Percentiles rank a stretch among this genome's conserved stretches.
Conservation (phyloP, 2,329 filamentous ascomycete genomes). For the Alternaria metachromatica region DNA sequence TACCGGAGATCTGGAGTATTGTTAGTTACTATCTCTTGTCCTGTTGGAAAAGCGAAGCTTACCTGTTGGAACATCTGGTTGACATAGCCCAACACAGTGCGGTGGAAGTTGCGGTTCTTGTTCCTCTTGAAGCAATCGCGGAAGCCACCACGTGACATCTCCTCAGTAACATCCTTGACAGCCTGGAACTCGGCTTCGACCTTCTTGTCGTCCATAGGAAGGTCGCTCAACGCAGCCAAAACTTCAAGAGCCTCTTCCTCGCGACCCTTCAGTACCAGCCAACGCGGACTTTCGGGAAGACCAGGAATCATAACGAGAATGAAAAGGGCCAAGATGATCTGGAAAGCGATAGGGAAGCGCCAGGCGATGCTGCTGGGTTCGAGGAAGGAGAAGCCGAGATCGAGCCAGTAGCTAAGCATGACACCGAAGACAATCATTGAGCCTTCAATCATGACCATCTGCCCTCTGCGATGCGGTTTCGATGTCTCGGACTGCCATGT, state of each 20-base stretch:
- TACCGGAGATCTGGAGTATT: conserved; percentile 47
- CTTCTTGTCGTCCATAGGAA: conserved; percentile 48
- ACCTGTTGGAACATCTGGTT: conserved; percentile 57
- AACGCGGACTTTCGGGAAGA: conserved; percentile 54
- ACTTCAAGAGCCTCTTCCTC: conserved; percentile 54
- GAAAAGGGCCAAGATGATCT: conserved; percentile 64
- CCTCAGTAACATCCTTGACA: conserved; percentile 48
- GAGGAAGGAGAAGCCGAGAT: conserved; percentile 59
- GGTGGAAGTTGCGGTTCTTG: conserved; percentile 54
- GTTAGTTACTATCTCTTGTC: background rate
- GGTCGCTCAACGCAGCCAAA: conserved; percentile 47
- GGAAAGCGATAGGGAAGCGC: conserved; percentile 62
- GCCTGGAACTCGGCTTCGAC: conserved; percentile 46
- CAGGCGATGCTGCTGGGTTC: conserved; percentile 49
- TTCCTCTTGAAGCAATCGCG: conserved; percentile 65
- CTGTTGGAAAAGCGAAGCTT: background rate
- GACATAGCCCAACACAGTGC: conserved; percentile 52
- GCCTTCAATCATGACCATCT: conserved; percentile 57
- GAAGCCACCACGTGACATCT: conserved; percentile 57
- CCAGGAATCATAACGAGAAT: conserved; percentile 58
- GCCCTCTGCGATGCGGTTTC: conserved; percentile 55
- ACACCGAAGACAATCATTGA: conserved; percentile 55
- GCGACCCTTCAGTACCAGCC: conserved; percentile 60
- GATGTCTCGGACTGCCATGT: conserved; percentile 58
- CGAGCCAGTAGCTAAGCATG: conserved; percentile 51